phyloP scores from a whole-genome alignment of 2,329 filamentous ascomycete species.

The Mycosphaerelloides madeirae region DNA sequence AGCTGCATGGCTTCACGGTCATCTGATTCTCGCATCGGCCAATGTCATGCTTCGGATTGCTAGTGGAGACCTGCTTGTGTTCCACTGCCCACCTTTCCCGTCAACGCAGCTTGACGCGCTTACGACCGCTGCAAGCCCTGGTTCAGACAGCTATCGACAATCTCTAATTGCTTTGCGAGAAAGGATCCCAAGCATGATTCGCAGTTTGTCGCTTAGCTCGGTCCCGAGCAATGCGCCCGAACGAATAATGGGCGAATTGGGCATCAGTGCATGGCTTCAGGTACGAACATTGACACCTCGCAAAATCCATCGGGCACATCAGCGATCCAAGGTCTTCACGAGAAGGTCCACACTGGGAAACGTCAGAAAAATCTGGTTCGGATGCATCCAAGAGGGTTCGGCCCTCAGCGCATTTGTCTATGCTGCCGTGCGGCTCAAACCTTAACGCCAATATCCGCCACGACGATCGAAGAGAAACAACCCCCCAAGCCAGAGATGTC shows the following conservation, averaged over 20 bases:
- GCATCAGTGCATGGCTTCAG: constrained; percentile 1
- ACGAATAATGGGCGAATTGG: constrained; percentile 1
- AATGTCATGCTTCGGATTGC: constrained; percentile 22
- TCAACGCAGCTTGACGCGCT: constrained; percentile 19
- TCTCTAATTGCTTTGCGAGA: neutral
- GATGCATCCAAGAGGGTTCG: constrained; percentile 16
- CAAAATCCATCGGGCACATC: too few species aligned
- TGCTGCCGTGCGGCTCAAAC: constrained; percentile 19
- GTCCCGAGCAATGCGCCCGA: neutral
- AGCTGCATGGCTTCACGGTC: constrained; percentile 17
- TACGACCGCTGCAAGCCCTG: constrained; percentile 1
- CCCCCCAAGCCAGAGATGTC: too few species aligned
- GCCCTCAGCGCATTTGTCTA: constrained; percentile 9
- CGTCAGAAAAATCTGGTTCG: constrained; percentile 2
- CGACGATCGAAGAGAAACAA: too few species aligned
- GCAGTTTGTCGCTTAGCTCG: constrained; percentile 3
- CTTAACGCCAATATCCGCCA: constrained; percentile 14
- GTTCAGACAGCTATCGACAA: neutral
- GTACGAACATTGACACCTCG: neutral
- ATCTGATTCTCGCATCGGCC: constrained; percentile 21
- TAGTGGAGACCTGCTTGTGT: constrained; percentile 9
- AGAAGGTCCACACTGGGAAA: too few species aligned
- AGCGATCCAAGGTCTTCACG: too few species aligned
- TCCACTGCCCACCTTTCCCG: constrained; percentile 8
- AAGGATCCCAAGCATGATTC: neutral